Evolutionary conservation across 2,329 filamentous ascomycete genomes (phyloP), one percentile per base, ranked within the genome.

Genomic region (Botrytis paeoniae): DNA sequence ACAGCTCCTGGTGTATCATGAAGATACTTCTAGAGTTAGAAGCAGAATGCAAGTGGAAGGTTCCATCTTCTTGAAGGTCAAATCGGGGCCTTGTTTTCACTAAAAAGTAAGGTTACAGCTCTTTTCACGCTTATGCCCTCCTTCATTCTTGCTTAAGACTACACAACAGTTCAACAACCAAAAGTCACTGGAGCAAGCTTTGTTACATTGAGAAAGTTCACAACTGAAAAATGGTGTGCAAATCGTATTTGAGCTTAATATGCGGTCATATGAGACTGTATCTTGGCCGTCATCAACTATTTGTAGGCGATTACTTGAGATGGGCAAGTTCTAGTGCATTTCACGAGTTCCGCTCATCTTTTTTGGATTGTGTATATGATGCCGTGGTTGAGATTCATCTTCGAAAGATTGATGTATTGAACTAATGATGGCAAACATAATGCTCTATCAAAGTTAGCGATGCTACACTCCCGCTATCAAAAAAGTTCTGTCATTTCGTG

Each of bases 251-350:
- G n/a, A 25, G 6, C 32, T 0, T 59, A 18, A 35, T 32, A 2
- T 10, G 29, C 14, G 10, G 18, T 20, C 18, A 10, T 9, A 20
- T 16, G 18, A 22, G 57, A 32, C 3, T n/a, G 22, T 39, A 16
- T 2, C 14, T 4, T 18, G 4, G 10, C 4, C 22, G 22, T 4
- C 5, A 16, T 4, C 4, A 35, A 29, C 12, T 0, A 4, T 25
- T 2, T 39, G 5, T 3, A 9, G 14, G 6, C 9, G 14, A 7
- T 7, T 57, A 9, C 14, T 1, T 29, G 3, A 29, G 1, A 0
- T 18, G 9, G 16, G n/a, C 3, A 29, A 8, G 5, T 29, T n/a
- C n/a, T n/a, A n/a, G n/a, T n/a, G n/a, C n/a, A n/a, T n/a, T n/a
- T n/a, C n/a, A n/a, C n/a, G n/a, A n/a, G n/a, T n/a, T n/a, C n/a